Base-by-base conservation (phyloP, 2,329 filamentous ascomycete genomes). In the Scopulariopsis brevicaulis region DNA sequence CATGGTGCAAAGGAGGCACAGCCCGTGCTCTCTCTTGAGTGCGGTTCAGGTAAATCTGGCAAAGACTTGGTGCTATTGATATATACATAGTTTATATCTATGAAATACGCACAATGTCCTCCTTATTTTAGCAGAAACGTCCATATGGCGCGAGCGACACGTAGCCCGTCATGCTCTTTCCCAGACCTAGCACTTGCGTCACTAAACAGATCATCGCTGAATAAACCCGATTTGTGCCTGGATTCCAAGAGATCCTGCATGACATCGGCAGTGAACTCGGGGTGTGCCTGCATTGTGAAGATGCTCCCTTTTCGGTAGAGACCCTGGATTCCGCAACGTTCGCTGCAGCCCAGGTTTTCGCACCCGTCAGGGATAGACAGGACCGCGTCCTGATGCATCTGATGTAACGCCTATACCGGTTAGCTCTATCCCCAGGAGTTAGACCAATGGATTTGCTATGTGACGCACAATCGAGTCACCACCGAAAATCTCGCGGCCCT, bases 371-470 rank as follows among this genome's bases (percentile, higher is more conserved):
- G 76, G 2, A 73, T 68, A 24, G 69, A 66, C 58, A 68, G 66
- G 32, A 76, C 72, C 50, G 75, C 67, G 63, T 78, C 76, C 53
- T 70, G 71, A 60, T 78, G 76, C 73, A 78, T 77, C 59, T 78
- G 76, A 24, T 77, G 73, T 22, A 73, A 69, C 57, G 65, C 65
- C 71, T 73, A 59, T 20, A 24, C 34, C 12, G 12, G 34, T 35
- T 35, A 35, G 34, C 34, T 12, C 12, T 35, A 7, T 35, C 6
- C 12, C 12, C 34, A 7, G 34, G 34, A 12, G 6, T 12, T 35
- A 7, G 34, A 35, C 34, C 34, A 12, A 35, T 35, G 6, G 7
- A 35, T 7, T 35, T 35, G 34, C 12, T n/a, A 20, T 11, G 34
- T 20, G 5, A 4, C 62, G 60, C 53, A 69, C 70, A 64, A 73